phyloP scores from a whole-genome alignment of 148 eudicot genomes.

The Euryodendron excelsum region DNA sequence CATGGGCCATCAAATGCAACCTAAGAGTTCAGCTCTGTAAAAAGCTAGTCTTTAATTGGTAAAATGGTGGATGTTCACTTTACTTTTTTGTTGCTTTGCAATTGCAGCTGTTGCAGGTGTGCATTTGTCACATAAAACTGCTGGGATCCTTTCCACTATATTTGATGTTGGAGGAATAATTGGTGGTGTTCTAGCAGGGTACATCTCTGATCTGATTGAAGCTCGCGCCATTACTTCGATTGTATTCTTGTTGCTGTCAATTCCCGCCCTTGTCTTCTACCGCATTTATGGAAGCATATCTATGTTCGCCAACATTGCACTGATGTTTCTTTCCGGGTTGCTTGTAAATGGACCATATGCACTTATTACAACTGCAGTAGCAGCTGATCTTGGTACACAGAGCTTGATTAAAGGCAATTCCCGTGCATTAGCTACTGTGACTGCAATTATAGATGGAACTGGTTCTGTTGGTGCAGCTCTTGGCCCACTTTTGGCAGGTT shows the following conservation, averaged over 20 bases:
- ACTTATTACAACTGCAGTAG: slow-evolving; percentile 86
- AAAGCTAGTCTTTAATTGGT: background rate
- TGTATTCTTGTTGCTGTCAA: slow-evolving; percentile 56
- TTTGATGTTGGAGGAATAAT: slow-evolving; percentile 90
- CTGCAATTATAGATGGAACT: slow-evolving; percentile 93
- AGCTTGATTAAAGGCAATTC: slow-evolving; percentile 59
- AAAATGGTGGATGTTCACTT: background rate
- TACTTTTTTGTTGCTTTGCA: slow-evolving; percentile 11
- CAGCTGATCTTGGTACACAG: slow-evolving; percentile 93
- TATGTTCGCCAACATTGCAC: slow-evolving; percentile 44
- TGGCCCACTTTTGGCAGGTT: slow-evolving; percentile 93
- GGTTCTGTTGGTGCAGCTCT: slow-evolving; percentile 94
- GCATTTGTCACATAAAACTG: slow-evolving; percentile 72
- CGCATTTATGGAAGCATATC: slow-evolving; percentile 79
- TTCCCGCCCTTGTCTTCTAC: slow-evolving; percentile 70
- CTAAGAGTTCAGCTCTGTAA: background rate
- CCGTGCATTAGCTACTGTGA: slow-evolving; percentile 86
- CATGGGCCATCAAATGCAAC: background rate
- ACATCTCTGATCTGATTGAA: slow-evolving; percentile 66
- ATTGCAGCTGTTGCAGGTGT: slow-evolving; percentile 87
- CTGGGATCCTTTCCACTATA: slow-evolving; percentile 83
- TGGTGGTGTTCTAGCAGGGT: slow-evolving; percentile 83
- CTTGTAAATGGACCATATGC: slow-evolving; percentile 95
- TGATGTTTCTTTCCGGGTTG: slow-evolving; percentile 75
- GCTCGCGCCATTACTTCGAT: slow-evolving; percentile 78